phyloP scores from a whole-genome alignment of 2,329 filamentous ascomycete species.

The Neonectria hederae region DNA sequence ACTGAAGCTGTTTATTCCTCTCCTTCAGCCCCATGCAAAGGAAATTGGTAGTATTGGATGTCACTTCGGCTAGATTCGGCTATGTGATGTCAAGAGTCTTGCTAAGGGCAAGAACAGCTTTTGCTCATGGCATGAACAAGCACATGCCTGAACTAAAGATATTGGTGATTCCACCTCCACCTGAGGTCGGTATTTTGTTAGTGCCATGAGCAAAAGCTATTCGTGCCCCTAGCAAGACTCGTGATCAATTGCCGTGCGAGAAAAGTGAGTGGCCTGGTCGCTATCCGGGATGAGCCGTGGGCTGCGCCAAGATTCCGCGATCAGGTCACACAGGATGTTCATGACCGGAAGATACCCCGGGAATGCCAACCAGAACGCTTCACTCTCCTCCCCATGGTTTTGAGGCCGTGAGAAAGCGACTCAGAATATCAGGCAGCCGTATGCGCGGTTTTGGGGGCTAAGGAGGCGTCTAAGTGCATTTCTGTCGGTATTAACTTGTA shows the following conservation, averaged over 20 bases:
- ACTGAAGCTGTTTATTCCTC: background rate
- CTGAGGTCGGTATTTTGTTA: no score
- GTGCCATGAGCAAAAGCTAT: no score
- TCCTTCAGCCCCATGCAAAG: background rate
- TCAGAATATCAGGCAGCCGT: constrained; percentile 1
- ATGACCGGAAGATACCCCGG: background rate
- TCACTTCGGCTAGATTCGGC: constrained; percentile 3
- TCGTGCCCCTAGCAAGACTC: no score
- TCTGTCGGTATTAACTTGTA: constrained; percentile 10
- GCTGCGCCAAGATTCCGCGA: constrained; percentile 16
- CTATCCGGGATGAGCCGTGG: constrained; percentile 6
- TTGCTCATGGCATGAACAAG: no score
- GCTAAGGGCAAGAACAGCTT: no score
- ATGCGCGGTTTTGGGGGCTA: background rate
- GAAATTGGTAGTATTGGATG: background rate
- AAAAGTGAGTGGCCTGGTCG: constrained; percentile 3
- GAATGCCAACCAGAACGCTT: background rate
- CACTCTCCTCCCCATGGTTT: background rate
- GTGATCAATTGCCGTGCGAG: background rate
- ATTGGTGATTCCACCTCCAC: no score
- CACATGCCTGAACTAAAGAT: no score
- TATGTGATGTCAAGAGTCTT: background rate
- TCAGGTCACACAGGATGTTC: background rate
- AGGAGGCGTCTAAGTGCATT: background rate
- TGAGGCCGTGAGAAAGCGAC: background rate